phyloP scores from a whole-genome alignment of 1,284 basidiomycete species.

The Sporisorium reilianum region DNA sequence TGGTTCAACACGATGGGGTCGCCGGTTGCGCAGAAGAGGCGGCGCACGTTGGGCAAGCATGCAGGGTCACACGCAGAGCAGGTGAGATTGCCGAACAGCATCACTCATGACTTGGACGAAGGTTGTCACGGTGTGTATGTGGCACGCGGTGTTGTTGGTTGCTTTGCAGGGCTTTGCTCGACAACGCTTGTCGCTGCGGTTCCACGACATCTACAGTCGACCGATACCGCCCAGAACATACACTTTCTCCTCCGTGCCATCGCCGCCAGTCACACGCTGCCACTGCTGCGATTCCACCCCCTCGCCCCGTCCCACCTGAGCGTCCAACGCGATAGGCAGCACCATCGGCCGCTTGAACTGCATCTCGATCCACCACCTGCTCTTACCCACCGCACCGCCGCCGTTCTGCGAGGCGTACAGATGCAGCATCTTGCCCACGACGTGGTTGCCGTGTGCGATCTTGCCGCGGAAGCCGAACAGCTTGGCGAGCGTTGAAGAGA shows the following conservation, averaged over 20 bases:
- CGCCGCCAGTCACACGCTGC: conserved; percentile 1
- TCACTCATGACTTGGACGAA: no score
- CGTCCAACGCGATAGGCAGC: conserved; percentile 10
- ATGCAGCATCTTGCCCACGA: conserved; percentile 14
- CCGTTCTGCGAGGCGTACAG: not conserved
- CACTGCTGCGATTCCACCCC: not conserved
- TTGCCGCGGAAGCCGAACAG: conserved; percentile 28
- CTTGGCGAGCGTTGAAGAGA: conserved; percentile 22
- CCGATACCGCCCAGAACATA: conserved; percentile 11
- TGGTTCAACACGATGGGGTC: no score
- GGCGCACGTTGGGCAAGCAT: no score
- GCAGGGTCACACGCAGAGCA: no score
- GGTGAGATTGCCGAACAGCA: no score
- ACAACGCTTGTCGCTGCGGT: no score
- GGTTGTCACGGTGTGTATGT: no score
- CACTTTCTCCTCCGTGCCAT: conserved; percentile 10
- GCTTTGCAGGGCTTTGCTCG: no score
- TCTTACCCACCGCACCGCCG: not conserved
- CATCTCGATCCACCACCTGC: conserved; percentile 23
- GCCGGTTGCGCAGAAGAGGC: no score
- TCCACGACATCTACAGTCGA: not conserved
- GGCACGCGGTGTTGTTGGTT: no score
- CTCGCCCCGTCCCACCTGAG: not conserved
- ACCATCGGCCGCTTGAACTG: conserved; percentile 25
- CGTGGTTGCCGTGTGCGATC: conserved; percentile 35